Evolutionary conservation across 192 early-diverging fungal genomes (phyloP), one percentile per base, ranked within the genome.

Genomic region (Coemansia sp.): DNA sequence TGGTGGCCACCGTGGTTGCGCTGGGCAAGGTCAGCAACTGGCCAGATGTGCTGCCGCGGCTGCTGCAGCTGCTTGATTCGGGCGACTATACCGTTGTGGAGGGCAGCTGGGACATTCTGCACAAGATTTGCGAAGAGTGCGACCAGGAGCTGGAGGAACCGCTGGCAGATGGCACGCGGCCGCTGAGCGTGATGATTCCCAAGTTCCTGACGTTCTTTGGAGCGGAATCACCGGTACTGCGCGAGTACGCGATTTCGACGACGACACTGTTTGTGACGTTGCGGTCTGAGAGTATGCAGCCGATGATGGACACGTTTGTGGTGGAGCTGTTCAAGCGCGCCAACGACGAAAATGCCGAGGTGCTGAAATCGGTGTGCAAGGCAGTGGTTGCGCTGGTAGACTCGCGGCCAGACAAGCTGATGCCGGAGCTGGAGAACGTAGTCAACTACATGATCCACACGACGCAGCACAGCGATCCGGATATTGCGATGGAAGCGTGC

Each of bases 41-140:
- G 90, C 95, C 93, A 45, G 88, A 94, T 58, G 87, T 93, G 10
- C 73, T 99, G 60, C 84, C 85, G 23, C 73, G 77, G 32, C 85
- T 99, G 64, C 87, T 96, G 71, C 76, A 88, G 61, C 79, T 92
- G 60, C 80, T 97, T 52, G 91, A 94, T 66, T 79, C 83, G 48
- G 72, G 68, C 50, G 84, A 93, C 65, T 84, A 84, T 45, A 71
- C 86, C 27, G 81, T 91, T 37, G 89, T 94, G 15, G 93, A 95
- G 90, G 89, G 90, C 50, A 85, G 92, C 15, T 92, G 95, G 72
- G 86, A 89, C 58, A 92, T 93, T 10, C 70, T 99, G 65, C 84
- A 87, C 76, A 95, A 95, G 81, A 93, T 99, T 66, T 99, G 97
- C 79, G 96, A 99, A 73, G 97, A 98, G 69, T 93, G 87, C 47